Conservation (phyloP, 129 eudicot genomes). For the Smallanthus sonchifolius region DNA sequence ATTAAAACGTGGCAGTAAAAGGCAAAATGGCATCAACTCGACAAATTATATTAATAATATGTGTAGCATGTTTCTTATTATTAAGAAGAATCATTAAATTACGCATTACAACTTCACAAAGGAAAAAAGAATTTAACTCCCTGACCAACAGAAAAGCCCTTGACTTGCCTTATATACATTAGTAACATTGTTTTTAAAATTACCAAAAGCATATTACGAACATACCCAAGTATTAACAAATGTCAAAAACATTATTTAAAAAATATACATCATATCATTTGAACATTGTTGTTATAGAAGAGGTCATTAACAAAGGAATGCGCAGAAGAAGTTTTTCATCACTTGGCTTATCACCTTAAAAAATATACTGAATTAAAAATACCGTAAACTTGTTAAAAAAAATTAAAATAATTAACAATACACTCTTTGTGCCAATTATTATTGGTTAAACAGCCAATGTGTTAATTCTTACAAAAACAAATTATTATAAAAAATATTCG, state of each 20-base stretch:
- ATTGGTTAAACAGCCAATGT: not conserved
- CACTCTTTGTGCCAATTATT: not conserved
- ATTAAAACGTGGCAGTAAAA: not conserved
- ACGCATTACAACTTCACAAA: constrained; percentile 1
- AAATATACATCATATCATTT: not conserved
- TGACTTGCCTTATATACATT: not conserved
- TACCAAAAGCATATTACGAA: not conserved
- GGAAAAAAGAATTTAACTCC: not conserved
- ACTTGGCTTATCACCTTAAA: not conserved
- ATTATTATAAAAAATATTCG: not conserved
- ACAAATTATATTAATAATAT: not conserved
- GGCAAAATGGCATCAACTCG: not conserved
- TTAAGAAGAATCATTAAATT: no score
- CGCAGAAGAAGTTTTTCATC: not conserved
- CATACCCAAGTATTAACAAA: not conserved
- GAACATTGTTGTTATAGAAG: not conserved
- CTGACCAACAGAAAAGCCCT: not conserved
- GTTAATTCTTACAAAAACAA: not conserved
- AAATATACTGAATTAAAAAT: not conserved
- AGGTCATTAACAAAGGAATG: not conserved
- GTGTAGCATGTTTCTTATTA: not conserved
- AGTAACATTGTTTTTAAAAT: not conserved
- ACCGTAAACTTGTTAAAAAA: not conserved
- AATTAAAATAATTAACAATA: not conserved
- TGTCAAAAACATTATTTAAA: not conserved